Evolutionary conservation across 495 filamentous ascomycete genomes (phyloP).

Genomic region (Aspergillus indologenus): DNA sequence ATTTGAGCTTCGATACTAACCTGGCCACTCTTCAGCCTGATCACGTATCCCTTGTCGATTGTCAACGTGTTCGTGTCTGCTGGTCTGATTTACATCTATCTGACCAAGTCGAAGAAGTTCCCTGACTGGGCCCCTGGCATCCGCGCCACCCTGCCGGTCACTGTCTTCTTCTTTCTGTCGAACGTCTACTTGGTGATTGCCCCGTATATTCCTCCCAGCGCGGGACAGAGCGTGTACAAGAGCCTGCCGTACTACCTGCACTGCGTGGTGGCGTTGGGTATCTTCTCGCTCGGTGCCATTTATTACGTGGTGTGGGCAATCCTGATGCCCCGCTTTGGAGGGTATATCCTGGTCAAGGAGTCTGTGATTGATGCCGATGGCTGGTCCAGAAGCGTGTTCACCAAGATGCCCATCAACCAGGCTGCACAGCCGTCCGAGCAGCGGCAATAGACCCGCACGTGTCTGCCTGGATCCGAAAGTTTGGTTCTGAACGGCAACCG

Average conservation of each 20-base stretch:
- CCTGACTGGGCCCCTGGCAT: constrained; percentile 37
- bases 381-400: constrained; percentile 42
- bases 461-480: neutral
- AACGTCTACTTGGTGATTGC: constrained; percentile 59
- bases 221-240: constrained; percentile 56
- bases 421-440: constrained; percentile 6
- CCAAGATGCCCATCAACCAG: constrained; percentile 23
- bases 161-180: constrained; percentile 54
- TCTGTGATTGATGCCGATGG: constrained; percentile 57
- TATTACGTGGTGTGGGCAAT: constrained; percentile 60
- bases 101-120: constrained; percentile 42
- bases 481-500: neutral
- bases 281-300: constrained; percentile 52
- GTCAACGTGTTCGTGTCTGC: constrained; percentile 59
- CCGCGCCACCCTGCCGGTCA: constrained; percentile 40
- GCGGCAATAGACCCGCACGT: neutral
- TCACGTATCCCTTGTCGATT: constrained; percentile 58
- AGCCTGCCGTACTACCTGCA: constrained; percentile 66
- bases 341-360: constrained; percentile 60
- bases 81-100: constrained; percentile 56
- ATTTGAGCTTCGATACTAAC: constrained; percentile 24
- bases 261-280: constrained; percentile 53
- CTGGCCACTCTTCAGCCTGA: constrained; percentile 39
- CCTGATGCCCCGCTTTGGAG: constrained; percentile 46
- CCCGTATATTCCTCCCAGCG: constrained; percentile 62